Evolutionary conservation across 371 early-diverging fungal species (phyloP), one percentile per base, ranked within the genome.

Genomic region (Apophysomyces elegans): DNA sequence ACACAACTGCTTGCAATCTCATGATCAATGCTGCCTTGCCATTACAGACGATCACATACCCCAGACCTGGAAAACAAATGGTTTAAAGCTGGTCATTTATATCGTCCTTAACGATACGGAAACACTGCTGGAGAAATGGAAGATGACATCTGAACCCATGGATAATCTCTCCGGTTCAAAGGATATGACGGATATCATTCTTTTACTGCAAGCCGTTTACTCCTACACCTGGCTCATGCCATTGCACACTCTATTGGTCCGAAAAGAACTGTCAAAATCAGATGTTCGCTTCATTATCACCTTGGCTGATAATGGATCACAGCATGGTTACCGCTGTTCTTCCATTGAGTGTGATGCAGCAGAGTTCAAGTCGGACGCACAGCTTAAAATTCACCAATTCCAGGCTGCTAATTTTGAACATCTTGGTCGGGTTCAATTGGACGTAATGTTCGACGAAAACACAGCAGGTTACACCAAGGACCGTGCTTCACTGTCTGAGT

Each of bases 211-310:
- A 64, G 81, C 89, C 14, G 79, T 87, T 13, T 89, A 88, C 73
- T 84, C 88, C 37, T 78, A 87, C 62, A 83, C 86, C 43, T 76
- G 88, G 36, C 75, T 84, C 5, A 77, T 89, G 68, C 89, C 89
- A 1, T 62, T 89, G 16, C 84, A 85, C 54, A 66, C 74, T 13
- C 63, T 75, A 35, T 66, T 88, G 5, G 66, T 73, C 1, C 71
- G 71, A 37, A 60, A 69, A 13, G 37, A 21, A 5, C 16, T 78
- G 12, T 46, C 54, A n/a, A 72, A 73, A 14, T 50, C 62, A 12
- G 74, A 74, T 43, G 62, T 80, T 9, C 58, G 64, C 32, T 82
- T 60, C 63, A 63, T 71, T 36, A 68, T 74, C 54, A 16, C 68
- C 16, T 50, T 39, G 12, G 38, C 47, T 8, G 62, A 71, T 45